Evolutionary conservation across 305 asterid species (phyloP).

Genomic region (Fraxinus nigra): DNA sequence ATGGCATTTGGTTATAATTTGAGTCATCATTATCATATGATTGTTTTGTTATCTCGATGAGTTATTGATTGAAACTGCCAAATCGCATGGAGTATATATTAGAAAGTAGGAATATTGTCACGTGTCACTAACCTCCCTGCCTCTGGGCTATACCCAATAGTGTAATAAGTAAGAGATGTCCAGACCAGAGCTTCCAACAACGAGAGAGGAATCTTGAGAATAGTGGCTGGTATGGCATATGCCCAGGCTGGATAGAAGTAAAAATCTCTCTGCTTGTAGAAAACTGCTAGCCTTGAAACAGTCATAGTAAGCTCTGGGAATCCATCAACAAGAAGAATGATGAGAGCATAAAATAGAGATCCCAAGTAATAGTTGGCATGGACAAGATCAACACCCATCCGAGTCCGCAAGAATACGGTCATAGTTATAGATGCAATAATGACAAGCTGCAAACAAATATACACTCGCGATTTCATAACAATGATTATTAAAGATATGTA

Average conservation of each 20-base stretch:
- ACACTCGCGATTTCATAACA: background rate
- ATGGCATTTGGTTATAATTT: background rate
- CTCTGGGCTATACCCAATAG: conserved; percentile 67
- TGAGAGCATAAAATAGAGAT: conserved; percentile 54
- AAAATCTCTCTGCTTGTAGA: conserved; percentile 68
- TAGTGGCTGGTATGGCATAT: conserved; percentile 62
- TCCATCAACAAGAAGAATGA: conserved; percentile 58
- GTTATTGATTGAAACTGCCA: background rate
- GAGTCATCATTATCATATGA: background rate
- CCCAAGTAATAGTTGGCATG: conserved; percentile 70
- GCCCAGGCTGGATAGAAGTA: conserved; percentile 89
- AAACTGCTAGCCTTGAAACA: conserved; percentile 57
- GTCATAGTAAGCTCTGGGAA: conserved; percentile 66
- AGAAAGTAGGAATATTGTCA: background rate
- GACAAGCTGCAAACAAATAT: conserved; percentile 47
- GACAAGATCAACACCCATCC: conserved; percentile 44
- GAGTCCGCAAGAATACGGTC: conserved; percentile 73
- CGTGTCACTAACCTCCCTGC: conserved; percentile 53
- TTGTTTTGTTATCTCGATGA: background rate
- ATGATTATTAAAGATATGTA: background rate
- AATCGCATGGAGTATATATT: background rate
- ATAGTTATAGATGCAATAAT: conserved; percentile 48
- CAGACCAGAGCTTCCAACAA: conserved; percentile 52
- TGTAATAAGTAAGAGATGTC: conserved; percentile 67
- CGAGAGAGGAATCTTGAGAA: conserved; percentile 67